Conservation (phyloP, 495 filamentous ascomycete species). For the Aspergillus baeticus region DNA sequence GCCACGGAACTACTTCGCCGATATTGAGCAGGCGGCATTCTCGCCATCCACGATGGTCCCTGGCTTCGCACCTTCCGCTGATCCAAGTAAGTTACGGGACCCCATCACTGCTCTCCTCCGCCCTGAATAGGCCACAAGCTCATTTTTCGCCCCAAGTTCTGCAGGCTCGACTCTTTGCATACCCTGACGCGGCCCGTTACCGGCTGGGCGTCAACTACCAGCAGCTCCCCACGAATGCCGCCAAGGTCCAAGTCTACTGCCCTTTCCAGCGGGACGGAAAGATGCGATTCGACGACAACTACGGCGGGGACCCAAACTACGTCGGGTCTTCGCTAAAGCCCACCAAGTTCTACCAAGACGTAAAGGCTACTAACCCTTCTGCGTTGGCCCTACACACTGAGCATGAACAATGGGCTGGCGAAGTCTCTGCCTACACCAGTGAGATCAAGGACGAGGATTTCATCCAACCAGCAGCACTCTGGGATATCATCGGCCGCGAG, state of each 20-base stretch:
- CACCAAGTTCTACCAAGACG: too few relatives aligned
- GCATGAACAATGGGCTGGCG: too few relatives aligned
- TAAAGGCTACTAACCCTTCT: too few relatives aligned
- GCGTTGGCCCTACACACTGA: too few relatives aligned
- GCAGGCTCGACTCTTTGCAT: slow-evolving; percentile 68
- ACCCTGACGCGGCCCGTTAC: slow-evolving; percentile 66
- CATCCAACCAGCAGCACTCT: too few relatives aligned
- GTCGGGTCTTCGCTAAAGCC: too few relatives aligned
- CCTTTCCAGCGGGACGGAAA: slow-evolving; percentile 70
- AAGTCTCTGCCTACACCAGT: too few relatives aligned
- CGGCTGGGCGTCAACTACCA: slow-evolving; percentile 67
- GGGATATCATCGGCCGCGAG: too few relatives aligned
- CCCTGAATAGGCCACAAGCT: too few relatives aligned
- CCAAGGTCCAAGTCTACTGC: slow-evolving; percentile 51
- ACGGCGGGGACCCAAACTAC: slow-evolving; percentile 66
- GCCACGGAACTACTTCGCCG: slow-evolving; percentile 47
- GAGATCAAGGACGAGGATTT: too few relatives aligned
- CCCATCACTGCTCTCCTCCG: too few relatives aligned
- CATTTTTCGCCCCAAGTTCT: slow-evolving; percentile 38
- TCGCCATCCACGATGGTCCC: slow-evolving; percentile 50
- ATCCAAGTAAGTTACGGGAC: slow-evolving; percentile 40
- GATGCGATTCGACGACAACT: slow-evolving; percentile 59
- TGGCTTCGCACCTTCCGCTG: slow-evolving; percentile 41
- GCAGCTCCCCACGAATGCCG: slow-evolving; percentile 49
- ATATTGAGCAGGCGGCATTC: slow-evolving; percentile 52